Evolutionary conservation across 2,329 filamentous ascomycete species (phyloP).

Genomic region (Claviceps purpurea): DNA sequence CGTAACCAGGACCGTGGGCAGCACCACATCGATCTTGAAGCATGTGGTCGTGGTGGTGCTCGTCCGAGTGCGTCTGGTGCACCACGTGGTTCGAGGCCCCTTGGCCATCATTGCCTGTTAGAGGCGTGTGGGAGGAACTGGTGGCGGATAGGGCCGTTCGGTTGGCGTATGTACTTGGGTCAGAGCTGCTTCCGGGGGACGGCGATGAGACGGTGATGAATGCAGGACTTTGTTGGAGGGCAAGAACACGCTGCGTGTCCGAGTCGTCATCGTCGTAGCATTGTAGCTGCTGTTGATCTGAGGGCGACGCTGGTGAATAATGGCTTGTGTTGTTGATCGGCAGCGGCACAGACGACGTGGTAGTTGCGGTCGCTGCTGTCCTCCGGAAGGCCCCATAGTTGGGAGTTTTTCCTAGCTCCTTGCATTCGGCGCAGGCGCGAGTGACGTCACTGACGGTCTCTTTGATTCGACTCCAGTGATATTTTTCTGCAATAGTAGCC

Average conservation of each 20-base stretch:
- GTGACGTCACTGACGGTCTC: slow-evolving; percentile 94
- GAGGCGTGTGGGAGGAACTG: background rate
- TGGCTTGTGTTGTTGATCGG: background rate
- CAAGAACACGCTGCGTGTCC: slow-evolving; percentile 13
- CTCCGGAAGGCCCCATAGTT: slow-evolving; percentile 16
- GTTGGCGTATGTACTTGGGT: slow-evolving; percentile 31
- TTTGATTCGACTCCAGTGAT: slow-evolving; percentile 97
- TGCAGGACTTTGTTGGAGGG: slow-evolving; percentile 18
- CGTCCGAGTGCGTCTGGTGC: slow-evolving; percentile 9
- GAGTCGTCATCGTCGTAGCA: slow-evolving; percentile 7
- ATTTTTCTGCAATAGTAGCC: slow-evolving; percentile 81
- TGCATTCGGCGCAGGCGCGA: slow-evolving; percentile 80
- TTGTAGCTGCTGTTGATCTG: background rate
- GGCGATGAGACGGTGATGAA: slow-evolving; percentile 16
- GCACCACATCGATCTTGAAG: slow-evolving; percentile 17
- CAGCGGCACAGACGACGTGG: background rate
- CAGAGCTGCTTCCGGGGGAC: slow-evolving; percentile 13
- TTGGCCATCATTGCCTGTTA: background rate
- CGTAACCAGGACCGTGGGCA: slow-evolving; percentile 22
- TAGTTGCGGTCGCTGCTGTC: background rate
- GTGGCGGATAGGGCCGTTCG: slow-evolving; percentile 34
- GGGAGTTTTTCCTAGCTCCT: slow-evolving; percentile 54
- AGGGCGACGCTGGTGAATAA: background rate
- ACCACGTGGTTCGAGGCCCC: background rate
- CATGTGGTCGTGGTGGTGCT: slow-evolving; percentile 21